These are phyloP conservation scores for Xylaria sp. DNA, from an alignment of 2,329 filamentous ascomycete genomes.

Conservation along the genomic window DNA sequence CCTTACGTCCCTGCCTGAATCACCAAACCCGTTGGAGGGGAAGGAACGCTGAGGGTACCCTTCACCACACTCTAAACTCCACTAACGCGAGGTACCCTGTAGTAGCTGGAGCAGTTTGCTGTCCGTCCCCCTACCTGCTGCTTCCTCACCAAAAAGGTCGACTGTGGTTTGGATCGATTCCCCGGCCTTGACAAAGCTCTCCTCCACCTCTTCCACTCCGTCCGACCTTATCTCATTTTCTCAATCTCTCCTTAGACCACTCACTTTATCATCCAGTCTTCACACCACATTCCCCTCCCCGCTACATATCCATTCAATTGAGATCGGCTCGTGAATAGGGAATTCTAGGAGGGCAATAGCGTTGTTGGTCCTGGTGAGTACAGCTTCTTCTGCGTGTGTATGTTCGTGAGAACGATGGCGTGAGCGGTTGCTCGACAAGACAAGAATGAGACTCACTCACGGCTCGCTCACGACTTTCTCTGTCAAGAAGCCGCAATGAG, in stretches of 20 bases:
- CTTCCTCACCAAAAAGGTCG: conserved; percentile 18
- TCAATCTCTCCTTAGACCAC: conserved; percentile 10
- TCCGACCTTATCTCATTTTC: conserved; percentile 15
- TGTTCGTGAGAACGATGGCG: not conserved
- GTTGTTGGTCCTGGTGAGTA: conserved; percentile 18
- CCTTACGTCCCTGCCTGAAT: not conserved
- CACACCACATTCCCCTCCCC: conserved; percentile 1
- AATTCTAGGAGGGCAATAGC: conserved; percentile 1
- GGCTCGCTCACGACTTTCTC: not conserved
- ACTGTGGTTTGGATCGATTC: conserved; percentile 9
- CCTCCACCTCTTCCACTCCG: conserved; percentile 11
- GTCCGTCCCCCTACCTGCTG: conserved; percentile 2
- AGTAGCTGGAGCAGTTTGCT: not conserved
- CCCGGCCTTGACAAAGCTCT: conserved; percentile 17
- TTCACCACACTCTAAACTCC: conserved; percentile 8
- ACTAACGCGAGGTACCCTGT: conserved; percentile 15
- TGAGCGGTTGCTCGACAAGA: not conserved
- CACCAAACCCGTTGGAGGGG: not conserved
- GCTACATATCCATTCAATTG: conserved; percentile 12
- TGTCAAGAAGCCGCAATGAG: not conserved
- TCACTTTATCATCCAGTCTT: conserved; percentile 5
- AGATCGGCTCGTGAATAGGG: conserved; percentile 9
- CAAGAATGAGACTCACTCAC: not conserved
- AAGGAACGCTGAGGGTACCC: not conserved
- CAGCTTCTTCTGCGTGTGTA: not conserved